phyloP scores from a whole-genome alignment of 768 basidiomycete genomes.

The Tubosaeta sp. region DNA sequence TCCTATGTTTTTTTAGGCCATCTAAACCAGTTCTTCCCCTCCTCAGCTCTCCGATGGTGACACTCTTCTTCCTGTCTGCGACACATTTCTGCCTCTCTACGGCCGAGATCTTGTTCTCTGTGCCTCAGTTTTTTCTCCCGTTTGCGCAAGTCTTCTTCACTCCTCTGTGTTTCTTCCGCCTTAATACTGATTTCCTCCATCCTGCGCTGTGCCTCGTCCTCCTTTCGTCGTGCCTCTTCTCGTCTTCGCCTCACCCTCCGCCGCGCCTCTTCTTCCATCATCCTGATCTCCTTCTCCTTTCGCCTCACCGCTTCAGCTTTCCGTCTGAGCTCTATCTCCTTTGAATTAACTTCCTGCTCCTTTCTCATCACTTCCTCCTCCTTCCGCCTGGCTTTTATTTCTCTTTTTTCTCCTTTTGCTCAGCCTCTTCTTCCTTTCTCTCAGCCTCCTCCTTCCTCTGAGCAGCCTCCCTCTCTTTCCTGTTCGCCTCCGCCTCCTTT shows the following conservation, averaged over 20 bases:
- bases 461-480: too few species aligned
- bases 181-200: conserved; percentile 24
- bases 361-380: conserved; percentile 20
- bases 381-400: conserved; percentile 18
- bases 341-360: conserved; percentile 27
- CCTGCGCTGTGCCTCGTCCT: conserved; percentile 27
- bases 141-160: conserved; percentile 22
- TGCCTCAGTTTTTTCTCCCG: conserved; percentile 28
- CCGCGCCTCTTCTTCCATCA: conserved; percentile 21
- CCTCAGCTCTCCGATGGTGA: conserved; percentile 28
- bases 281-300: conserved; percentile 25
- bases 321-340: conserved; percentile 24
- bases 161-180: conserved; percentile 22
- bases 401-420: conserved; percentile 19
- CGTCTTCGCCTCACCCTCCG: conserved; percentile 30
- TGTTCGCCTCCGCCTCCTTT: conserved; percentile 36
- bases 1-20: too few species aligned
- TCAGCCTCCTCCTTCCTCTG: too few species aligned
- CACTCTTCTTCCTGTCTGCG: conserved; percentile 30
- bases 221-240: conserved; percentile 26
- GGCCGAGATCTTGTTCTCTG: conserved; percentile 30
- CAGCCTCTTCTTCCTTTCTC: too few species aligned
- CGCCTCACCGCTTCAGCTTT: conserved; percentile 29
- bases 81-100: conserved; percentile 29
- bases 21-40: conserved; percentile 20